phyloP scores from a whole-genome alignment of 306 rosid species.

The Pyrus communis region DNA sequence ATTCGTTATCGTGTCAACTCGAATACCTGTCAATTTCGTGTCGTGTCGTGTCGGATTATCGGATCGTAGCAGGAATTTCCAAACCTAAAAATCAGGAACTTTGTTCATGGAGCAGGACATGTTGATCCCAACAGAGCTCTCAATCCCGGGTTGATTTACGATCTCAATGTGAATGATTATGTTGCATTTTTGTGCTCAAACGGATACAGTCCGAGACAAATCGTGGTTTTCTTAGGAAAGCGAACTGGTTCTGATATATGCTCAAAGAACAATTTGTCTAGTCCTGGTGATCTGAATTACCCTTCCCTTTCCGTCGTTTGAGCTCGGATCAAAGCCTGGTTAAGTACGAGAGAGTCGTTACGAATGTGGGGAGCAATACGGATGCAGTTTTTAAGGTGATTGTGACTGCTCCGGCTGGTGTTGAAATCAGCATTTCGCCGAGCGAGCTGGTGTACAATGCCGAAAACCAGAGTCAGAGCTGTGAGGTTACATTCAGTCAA shows the following conservation, averaged over 20 bases:
- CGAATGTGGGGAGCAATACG: slow-evolving; percentile 51
- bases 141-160: slow-evolving; percentile 74
- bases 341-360: slow-evolving; percentile 56
- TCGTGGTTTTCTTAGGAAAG: slow-evolving; percentile 50
- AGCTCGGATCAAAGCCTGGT: slow-evolving; percentile 12
- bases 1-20: too few species aligned
- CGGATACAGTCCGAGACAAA: slow-evolving; percentile 49
- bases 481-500: slow-evolving; percentile 44
- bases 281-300: slow-evolving; percentile 80
- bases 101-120: slow-evolving; percentile 85
- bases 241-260: slow-evolving; percentile 39
- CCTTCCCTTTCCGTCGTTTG: slow-evolving; percentile 70
- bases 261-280: slow-evolving; percentile 13
- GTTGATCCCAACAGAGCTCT: slow-evolving; percentile 86
- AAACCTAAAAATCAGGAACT: slow-evolving; percentile 33
- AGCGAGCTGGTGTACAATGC: slow-evolving; percentile 44
- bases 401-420: slow-evolving; percentile 53
- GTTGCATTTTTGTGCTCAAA: slow-evolving; percentile 75
- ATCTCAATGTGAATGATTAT: slow-evolving; percentile 43
- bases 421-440: slow-evolving; percentile 54
- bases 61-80: too few species aligned
- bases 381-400: slow-evolving; percentile 66
- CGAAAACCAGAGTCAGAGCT: slow-evolving; percentile 39
- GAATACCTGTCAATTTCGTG: too few species aligned
- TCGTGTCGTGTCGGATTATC: too few species aligned